Conservation (phyloP, 371 early-diverging fungal species). For the Mortierella sp. region DNA sequence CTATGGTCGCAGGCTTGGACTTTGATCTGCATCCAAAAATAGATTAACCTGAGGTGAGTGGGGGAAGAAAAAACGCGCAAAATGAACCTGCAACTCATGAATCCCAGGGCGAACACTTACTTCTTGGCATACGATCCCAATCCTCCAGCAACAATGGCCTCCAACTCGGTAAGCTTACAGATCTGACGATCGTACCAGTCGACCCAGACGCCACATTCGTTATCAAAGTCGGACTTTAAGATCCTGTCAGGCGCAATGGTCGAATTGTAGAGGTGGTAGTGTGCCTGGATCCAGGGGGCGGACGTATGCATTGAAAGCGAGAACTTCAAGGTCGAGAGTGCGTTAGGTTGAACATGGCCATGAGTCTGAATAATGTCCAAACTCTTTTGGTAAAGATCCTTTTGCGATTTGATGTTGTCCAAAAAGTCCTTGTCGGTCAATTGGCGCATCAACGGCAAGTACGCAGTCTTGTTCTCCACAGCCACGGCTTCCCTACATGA, state of each 20-base stretch:
- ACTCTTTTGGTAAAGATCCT: conserved; percentile 64
- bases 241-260: conserved; percentile 65
- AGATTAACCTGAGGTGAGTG: neutral
- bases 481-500: conserved; percentile 73
- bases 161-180: conserved; percentile 67
- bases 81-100: neutral
- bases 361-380: conserved; percentile 59
- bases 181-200: conserved; percentile 75
- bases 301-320: conserved; percentile 76
- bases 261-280: conserved; percentile 82
- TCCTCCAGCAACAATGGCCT: conserved; percentile 39
- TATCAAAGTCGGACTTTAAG: conserved; percentile 61
- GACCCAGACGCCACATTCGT: conserved; percentile 78
- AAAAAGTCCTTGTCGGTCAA: conserved; percentile 54
- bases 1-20: conserved; percentile 45
- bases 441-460: conserved; percentile 69
- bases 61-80: neutral
- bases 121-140: conserved; percentile 16
- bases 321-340: conserved; percentile 64
- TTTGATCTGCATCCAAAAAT: conserved; percentile 14
- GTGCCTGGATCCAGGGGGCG: conserved; percentile 86
- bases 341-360: conserved; percentile 48
- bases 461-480: conserved; percentile 72
- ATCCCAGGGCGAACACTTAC: conserved; percentile 10
- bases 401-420: conserved; percentile 40